These are phyloP conservation scores for Talaromyces sp. DNA, from an alignment of 2,329 filamentous ascomycete species.

Conservation along the genomic window DNA sequence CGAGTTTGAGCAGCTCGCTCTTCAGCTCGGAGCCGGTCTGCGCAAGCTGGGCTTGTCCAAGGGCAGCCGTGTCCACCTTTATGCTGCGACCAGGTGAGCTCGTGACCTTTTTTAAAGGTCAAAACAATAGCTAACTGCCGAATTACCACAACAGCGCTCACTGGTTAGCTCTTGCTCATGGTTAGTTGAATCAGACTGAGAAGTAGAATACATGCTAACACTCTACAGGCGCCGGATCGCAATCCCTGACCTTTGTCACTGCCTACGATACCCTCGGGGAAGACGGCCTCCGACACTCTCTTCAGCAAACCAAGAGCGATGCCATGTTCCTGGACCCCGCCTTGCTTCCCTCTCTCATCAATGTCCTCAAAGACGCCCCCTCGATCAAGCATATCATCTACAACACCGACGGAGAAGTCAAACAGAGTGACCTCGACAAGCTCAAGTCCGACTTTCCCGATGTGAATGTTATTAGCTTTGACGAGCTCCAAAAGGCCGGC, in stretches of 20 bases:
- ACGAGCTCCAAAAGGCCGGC: constrained; percentile 50
- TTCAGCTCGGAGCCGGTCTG: constrained; percentile 67
- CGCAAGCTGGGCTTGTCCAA: constrained; percentile 66
- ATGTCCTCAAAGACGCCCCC: constrained; percentile 51
- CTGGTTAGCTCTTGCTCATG: constrained; percentile 81
- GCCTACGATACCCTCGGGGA: constrained; percentile 90
- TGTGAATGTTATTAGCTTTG: constrained; percentile 51
- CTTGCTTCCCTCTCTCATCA: constrained; percentile 58
- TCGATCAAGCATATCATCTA: constrained; percentile 55
- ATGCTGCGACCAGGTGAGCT: constrained; percentile 70
- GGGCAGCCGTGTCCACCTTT: constrained; percentile 70
- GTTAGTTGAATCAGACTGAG: constrained; percentile 27
- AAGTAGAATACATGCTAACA: constrained; percentile 6
- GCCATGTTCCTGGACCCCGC: constrained; percentile 85
- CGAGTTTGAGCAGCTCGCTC: constrained; percentile 67
- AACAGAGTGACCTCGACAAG: constrained; percentile 50
- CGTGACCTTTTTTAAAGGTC: not conserved
- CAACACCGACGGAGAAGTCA: constrained; percentile 50
- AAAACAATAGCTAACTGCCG: not conserved
- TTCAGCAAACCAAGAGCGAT: constrained; percentile 72
- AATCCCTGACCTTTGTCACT: constrained; percentile 87
- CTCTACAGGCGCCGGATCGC: constrained; percentile 59
- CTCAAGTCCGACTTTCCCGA: constrained; percentile 50
- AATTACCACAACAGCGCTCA: constrained; percentile 51
- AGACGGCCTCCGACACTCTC: constrained; percentile 77